Base-by-base conservation (phyloP, 768 basidiomycete species). In the Lactarius sanguifluus region DNA sequence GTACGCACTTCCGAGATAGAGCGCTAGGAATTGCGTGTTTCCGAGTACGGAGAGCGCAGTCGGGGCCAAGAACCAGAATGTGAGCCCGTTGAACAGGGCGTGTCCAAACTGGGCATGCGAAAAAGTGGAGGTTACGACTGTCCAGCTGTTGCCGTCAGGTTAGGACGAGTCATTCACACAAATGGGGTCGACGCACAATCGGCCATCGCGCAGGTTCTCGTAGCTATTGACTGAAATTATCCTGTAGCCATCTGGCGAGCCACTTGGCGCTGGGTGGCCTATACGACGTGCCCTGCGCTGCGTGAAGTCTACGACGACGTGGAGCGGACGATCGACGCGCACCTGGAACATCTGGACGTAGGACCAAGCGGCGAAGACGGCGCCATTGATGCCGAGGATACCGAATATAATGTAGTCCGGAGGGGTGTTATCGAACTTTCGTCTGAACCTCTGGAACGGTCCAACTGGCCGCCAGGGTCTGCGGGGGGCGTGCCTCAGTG, bases 11-110 rank as follows among this genome's bases (percentile, higher is more conserved):
- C 88, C 82, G 64, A 94, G 77, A 74, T 94, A 94, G n/a, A 94
- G 80, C 12, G 78, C 77, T 4, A 92, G 73, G 75, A 94, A 94
- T 20, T 81, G 81, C 12, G 82, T 77, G 71, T 84, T 87, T 0
- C 91, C 90, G 13, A 94, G 80, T 55, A 88, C 76, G 20, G 76
- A 71, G 32, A 93, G 79, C 57, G 90, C 85, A 3, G 84, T 76
- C 1, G 81, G 84, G 0, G 87, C 89, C 83, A 92, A 85, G 77
- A 90, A 93, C 76, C 81, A 91, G 76, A 85, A 91, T 0, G 88
- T 86, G 72, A 91, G 82, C n/a, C 84, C 85, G 72, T 93, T 93
- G 74, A 91, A 81, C n/a, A 91, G 69, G 4, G 90, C 82, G 72
- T 93, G 91, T 0, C 73, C 68, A n/a, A 80, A 45, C 34, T 82